A percentile compares a stretch with the other conserved stretches of the same genome.
These are phyloP conservation scores for Pseudozyma pruni DNA, from an alignment of 1,284 basidiomycete genomes.

Conservation along the genomic window DNA sequence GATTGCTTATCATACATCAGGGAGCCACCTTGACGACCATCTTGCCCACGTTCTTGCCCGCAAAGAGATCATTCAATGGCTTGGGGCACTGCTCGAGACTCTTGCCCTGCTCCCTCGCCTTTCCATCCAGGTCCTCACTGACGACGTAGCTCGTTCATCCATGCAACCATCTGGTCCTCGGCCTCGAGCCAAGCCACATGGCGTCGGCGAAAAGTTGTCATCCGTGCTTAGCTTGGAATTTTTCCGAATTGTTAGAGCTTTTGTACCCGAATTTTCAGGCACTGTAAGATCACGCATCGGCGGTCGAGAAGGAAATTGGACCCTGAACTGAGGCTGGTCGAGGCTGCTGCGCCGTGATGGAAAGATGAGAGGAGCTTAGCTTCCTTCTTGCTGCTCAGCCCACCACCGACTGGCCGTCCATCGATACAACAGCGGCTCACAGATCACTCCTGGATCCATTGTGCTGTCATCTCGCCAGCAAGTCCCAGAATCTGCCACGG, in stretches of 20 bases:
- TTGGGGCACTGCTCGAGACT: conserved; percentile 38
- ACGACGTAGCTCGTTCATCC: conserved; percentile 70
- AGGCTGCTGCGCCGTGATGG: not conserved
- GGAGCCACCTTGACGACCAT: conserved; percentile 52
- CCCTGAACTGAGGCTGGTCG: not conserved
- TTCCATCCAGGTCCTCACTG: conserved; percentile 36
- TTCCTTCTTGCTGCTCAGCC: not conserved
- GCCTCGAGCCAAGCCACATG: conserved; percentile 16
- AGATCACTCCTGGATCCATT: not conserved
- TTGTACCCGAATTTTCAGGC: too few species aligned
- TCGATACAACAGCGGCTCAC: not conserved
- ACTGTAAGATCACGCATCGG: not conserved
- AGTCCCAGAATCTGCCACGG: not conserved
- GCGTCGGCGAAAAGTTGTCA: not conserved
- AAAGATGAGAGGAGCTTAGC: not conserved
- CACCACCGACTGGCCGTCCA: not conserved
- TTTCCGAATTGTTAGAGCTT: too few species aligned
- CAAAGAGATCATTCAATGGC: conserved; percentile 53
- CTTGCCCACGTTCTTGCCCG: conserved; percentile 56
- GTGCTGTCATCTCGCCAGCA: too few species aligned
- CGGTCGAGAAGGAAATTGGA: not conserved
- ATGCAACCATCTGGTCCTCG: conserved; percentile 70
- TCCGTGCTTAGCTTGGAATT: too few species aligned
- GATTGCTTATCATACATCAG: not conserved
- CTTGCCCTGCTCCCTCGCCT: conserved; percentile 19